Base-by-base conservation (phyloP, 495 filamentous ascomycete genomes). In the Neurospora tetraspora region DNA sequence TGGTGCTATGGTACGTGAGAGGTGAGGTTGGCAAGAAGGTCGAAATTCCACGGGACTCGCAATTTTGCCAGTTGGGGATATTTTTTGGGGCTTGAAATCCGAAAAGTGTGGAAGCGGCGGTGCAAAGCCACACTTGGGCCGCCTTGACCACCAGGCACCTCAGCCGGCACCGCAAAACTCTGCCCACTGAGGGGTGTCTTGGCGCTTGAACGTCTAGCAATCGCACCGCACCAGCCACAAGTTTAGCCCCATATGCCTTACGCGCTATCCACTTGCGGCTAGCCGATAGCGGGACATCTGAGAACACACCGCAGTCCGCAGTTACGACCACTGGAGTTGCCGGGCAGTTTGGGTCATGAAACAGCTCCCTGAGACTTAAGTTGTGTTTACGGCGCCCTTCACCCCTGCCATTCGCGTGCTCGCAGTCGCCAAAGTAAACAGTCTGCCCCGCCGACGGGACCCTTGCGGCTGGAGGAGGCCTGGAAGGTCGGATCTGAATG, bases 41-140 rank as follows among this genome's bases (percentile, higher is more conserved):
- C 73, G 37, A 74, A 73, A 70, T 69, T 74, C 72, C 53, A 65
- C 53, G 68, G 68, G 71, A 72, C 37, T 69, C 72, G 45, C 71
- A 77, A 76, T 79, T 80, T 80, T 78, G 76, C 74, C 72, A 74
- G 73, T 76, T 74, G 76, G 73, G 70, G 75, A 75, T 74, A 75
- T 78, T 78, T 78, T 75, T 76, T 78, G 72, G 71, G 76, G 71
- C 71, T 73, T 42, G 36, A 71, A 73, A 61, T 65, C 53, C 70
- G 71, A 78, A 77, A 78, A 79, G 73, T 75, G 72, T 83, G 81
- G 78, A 77, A 74, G 81, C 73, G 53, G 53, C 40, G 74, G 77
- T 79, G 76, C 77, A 81, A 65, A 82, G 78, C 73, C 73, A 79
- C 78, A 80, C 68, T 74, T 77, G 74, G 71, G 59, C 70, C 42